Evolutionary conservation across 306 rosid genomes (phyloP), one percentile per base, ranked within the genome.

Genomic region (Oxytropis ochrocephala): DNA sequence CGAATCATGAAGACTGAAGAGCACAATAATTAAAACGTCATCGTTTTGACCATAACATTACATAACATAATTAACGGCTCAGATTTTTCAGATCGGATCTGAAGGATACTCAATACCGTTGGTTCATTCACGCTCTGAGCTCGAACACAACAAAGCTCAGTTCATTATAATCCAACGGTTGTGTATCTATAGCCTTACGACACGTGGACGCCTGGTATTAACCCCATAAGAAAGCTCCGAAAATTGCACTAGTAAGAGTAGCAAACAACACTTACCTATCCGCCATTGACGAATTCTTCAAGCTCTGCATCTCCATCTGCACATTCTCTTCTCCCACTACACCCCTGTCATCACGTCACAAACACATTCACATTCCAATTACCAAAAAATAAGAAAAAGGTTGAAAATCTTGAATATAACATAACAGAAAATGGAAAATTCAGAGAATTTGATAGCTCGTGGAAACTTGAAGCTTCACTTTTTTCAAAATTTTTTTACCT

Each of bases 281-380:
- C 73, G 91, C 85, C 91, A 88, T 86, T 66, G 96, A 78, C 1
- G 86, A 82, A 78, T 84, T 82, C 75, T 77, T 82, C 72, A 75
- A 85, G 85, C 88, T 87, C 67, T 66, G 73, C 72, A 46, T 82
- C 67, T 66, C 70, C 72, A 46, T 82, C 63, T 42, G 67, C 70
- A 59, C 73, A 71, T 78, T 71, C 77, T 76, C 80, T 30, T 79
- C 52, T 78, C 19, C 86, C 2, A 55, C 78, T 43, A 71, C 54
- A 70, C 64, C 66, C 53, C 96, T 89, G 81, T 33, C 43, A 64
- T 1, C 67, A 29, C 7, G 0, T 32, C 36, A 29, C 51, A 75
- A 75, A 13, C 55, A 63, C 42, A 70, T 32, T 72, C 62, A 63
- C 58, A 72, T 55, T 72, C 42, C 10, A 65, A 48, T 39, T 3